A percentile compares a stretch with the other conserved stretches of the same genome.
Evolutionary conservation across 805 yeast species (phyloP).

Genomic region (Teunomyces stri): DNA sequence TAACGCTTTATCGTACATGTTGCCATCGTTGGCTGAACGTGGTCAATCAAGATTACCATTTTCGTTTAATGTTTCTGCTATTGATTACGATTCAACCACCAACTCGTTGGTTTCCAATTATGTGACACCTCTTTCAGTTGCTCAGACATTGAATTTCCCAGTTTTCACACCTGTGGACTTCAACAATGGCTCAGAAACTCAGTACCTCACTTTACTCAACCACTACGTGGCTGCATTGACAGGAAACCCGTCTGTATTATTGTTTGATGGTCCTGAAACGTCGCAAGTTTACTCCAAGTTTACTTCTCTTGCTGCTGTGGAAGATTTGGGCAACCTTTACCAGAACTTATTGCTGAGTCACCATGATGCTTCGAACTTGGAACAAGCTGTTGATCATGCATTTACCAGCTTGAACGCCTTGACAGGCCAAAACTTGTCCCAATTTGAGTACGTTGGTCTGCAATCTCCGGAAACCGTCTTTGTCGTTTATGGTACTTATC

Average conservation of each 20-base stretch:
- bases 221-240: conserved; percentile 52
- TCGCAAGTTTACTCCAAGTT: conserved; percentile 50
- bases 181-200: conserved; percentile 54
- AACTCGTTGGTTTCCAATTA: conserved; percentile 63
- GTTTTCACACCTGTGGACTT: conserved; percentile 63
- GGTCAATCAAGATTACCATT: conserved; percentile 46
- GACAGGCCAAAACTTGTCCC: conserved; percentile 53
- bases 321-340: conserved; percentile 38
- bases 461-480: conserved; percentile 66
- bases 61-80: conserved; percentile 71
- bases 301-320: conserved; percentile 43
- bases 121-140: conserved; percentile 56
- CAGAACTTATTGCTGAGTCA: conserved; percentile 30
- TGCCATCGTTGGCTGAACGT: conserved; percentile 48
- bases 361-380: conserved; percentile 21
- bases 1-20: conserved; percentile 66
- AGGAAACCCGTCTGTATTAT: conserved; percentile 60
- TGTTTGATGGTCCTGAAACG: conserved; percentile 78
- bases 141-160: conserved; percentile 61
- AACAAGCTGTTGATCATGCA: conserved; percentile 44
- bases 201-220: conserved; percentile 63
- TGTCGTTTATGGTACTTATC: conserved; percentile 75
- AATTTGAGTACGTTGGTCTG: conserved; percentile 71
- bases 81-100: conserved; percentile 59
- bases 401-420: conserved; percentile 50